Base-by-base conservation (phyloP, 345 rosid species). In the Ceriops tagal region DNA sequence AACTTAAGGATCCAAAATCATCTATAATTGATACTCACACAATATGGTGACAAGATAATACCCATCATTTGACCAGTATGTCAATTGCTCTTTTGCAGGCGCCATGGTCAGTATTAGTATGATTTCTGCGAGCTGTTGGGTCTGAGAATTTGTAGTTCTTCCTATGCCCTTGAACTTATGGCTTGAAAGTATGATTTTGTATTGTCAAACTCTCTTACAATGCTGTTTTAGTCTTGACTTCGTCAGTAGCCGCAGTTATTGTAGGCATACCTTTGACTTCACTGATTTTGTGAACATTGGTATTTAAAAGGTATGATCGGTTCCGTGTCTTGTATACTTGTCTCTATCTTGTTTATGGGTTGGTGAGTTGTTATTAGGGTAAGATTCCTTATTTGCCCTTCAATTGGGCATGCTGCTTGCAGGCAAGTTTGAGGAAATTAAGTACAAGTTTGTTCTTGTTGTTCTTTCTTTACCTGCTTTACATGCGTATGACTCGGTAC, bases 21-120 rank as follows among this genome's bases (percentile, higher is more conserved):
- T 55, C 4, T 9, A 2, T 8, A 27, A 39, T 46, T 53, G 5
- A 7, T n/a, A 32, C 30, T 34, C n/a, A 32, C 30, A 18, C 30
- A n/a, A 3, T 27, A 9, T 16, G 13, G 16, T 37, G 7, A 19
- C 27, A 18, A 16, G 37, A 43, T 71, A 49, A 67, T 43, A 8
- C 5, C 11, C 8, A 0, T 63, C 27, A 13, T 70, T 22, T 35
- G 5, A 43, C 58, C 5, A 24, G 5, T 3, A 56, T 56, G 59
- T 27, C 19, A 56, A 56, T 56, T 26, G 24, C 5, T 62, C 16
- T 58, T 61, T 75, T 19, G 58, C 83, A 84, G 87, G 87, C 85
- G 83, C 52, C 58, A 75, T 60, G 87, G 79, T 68, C 82, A 85
- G 65, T 79, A 81, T 80, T 83, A 78, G 73, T 66, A 27, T 46